Base-by-base conservation (phyloP, 2,329 filamentous ascomycete species). In the Curvularia eragrostidis region DNA sequence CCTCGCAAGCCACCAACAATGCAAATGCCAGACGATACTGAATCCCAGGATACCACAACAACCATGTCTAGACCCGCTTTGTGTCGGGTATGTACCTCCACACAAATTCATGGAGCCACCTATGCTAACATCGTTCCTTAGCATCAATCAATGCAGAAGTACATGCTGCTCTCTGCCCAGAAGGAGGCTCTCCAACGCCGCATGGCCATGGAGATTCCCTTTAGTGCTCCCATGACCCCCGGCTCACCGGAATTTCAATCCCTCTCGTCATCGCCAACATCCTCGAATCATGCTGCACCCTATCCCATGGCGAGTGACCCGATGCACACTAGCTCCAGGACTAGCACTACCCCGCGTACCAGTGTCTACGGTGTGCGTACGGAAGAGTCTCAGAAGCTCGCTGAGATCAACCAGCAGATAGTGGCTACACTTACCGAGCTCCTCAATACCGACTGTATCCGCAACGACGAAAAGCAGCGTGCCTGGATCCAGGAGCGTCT, bases 371-470 rank as follows among this genome's bases (percentile, higher is more conserved):
- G 72, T 58, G 48, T 79, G 73, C 69, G 75, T 62, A 65, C 66
- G 36, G 61, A 77, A 63, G 75, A 83, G 78, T 67, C 80, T 65
- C 70, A 78, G 69, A 79, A 78, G 59, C 70, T 83, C n/a, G 78
- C 76, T 57, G 73, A 81, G 41, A 77, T 84, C 69, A 84, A 83
- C 61, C 76, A 81, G 49, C 80, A 83, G 61, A 84, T 84, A 71
- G 84, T 85, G 64, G 77, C 76, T 19, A 83, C 81, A 9, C 75
- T 85, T 47, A 85, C 82, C 10, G 82, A 84, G 56, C 73, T 85
- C 1, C 72, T 85, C 52, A 85, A 85, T 61, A 83, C 81, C 46
- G 80, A 82, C 15, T 78, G 77, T 39, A 82, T 84, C 3, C 78
- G 77, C 39, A 67, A 73, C 9, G 82, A 85, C 68, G 68, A 74